Conservation (phyloP, 768 basidiomycete species). For the Imleria badia region DNA sequence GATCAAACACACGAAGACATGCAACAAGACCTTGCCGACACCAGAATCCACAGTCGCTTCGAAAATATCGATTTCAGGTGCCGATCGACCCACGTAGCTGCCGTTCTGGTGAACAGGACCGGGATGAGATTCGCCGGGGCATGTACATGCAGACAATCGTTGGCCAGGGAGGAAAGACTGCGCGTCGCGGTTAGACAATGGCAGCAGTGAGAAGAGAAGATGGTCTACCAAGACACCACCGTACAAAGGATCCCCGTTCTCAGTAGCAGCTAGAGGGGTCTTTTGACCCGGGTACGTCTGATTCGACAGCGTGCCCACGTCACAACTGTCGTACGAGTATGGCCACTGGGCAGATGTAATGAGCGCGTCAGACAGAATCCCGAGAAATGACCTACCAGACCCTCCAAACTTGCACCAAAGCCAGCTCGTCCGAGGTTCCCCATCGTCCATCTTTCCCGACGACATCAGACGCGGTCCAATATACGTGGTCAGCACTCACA, state of each 20-base stretch:
- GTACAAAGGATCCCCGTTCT: conserved; percentile 37
- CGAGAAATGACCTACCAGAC: conserved; percentile 48
- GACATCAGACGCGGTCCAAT: conserved; percentile 6
- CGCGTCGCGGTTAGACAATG: background rate
- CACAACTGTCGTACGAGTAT: conserved; percentile 60
- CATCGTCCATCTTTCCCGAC: conserved; percentile 47
- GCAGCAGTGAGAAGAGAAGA: background rate
- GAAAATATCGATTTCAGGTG: conserved; percentile 62
- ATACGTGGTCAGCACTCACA: conserved; percentile 27
- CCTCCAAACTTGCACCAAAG: conserved; percentile 57
- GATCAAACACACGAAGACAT: conserved; percentile 1
- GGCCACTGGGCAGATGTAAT: conserved; percentile 42
- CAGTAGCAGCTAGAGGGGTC: conserved; percentile 44
- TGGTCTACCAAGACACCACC: conserved; percentile 25
- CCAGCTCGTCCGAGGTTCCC: conserved; percentile 53
- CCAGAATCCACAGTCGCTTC: conserved; percentile 43
- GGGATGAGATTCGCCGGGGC: conserved; percentile 55
- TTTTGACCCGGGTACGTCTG: conserved; percentile 54
- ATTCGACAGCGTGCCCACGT: conserved; percentile 76
- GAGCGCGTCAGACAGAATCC: background rate
- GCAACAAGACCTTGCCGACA: conserved; percentile 34
- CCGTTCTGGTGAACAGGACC: conserved; percentile 52
- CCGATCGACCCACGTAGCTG: conserved; percentile 49
- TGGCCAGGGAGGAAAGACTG: conserved; percentile 56
- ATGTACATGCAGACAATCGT: conserved; percentile 57